Evolutionary conservation across 164 flowering plant species (phyloP).

Genomic region (Liquidambar formosana): DNA sequence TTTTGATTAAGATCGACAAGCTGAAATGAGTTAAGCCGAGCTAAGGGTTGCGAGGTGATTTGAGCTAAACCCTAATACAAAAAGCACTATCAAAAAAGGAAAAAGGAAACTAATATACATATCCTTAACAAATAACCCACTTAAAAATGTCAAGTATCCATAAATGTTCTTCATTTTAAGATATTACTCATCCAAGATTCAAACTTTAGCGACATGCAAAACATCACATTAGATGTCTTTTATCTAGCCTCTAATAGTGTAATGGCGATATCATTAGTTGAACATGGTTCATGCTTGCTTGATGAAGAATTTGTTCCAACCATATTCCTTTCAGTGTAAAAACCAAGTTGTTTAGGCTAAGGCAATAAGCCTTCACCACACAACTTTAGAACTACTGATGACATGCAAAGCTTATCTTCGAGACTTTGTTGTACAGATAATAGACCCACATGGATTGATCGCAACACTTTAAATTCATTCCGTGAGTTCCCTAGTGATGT

Average conservation of each 20-base stretch:
- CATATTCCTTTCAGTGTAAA: constrained; percentile 14
- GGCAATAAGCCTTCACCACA: constrained; percentile 24
- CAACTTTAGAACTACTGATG: constrained; percentile 29
- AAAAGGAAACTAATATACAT: no score
- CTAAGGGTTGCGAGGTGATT: no score
- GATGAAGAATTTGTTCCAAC: constrained; percentile 10
- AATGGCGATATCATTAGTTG: neutral
- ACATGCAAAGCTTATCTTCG: constrained; percentile 33
- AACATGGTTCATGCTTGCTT: neutral
- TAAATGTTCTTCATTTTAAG: no score
- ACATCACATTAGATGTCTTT: neutral
- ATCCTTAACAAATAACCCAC: no score
- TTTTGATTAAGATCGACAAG: no score
- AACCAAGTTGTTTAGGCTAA: constrained; percentile 30
- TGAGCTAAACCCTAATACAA: no score
- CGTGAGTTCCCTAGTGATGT: constrained; percentile 1
- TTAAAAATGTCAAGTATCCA: no score
- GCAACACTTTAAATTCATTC: constrained; percentile 5
- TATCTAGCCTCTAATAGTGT: constrained; percentile 19
- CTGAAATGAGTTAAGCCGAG: no score
- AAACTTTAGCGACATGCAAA: no score
- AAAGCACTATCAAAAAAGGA: no score
- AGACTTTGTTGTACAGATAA: constrained; percentile 27
- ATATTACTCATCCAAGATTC: no score
- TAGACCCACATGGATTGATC: constrained; percentile 28